Base-by-base conservation (phyloP, 768 basidiomycete species). In the Tulasnella calospora region DNA sequence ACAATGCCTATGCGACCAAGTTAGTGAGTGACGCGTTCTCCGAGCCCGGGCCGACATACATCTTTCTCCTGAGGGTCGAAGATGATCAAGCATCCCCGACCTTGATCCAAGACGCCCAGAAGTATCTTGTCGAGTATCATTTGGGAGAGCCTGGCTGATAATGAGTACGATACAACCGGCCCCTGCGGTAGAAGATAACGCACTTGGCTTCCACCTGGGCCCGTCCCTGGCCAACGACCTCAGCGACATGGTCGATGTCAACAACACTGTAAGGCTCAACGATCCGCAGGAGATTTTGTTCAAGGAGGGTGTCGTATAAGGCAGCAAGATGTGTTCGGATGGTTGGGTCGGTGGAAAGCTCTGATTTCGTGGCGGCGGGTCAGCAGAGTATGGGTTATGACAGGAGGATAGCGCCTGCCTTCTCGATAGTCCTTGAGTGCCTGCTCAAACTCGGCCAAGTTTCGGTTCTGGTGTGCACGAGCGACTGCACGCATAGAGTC, bases 41-140 rank as follows among this genome's bases (percentile, higher is more conserved):
- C 13, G 46, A n/a, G 36, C 13, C 41, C n/a, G 40, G 38, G 73
- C 47, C 69, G 74, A 88, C 93, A 78, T 82, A 95, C 95, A 85
- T 98, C 95, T 17, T 89, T 90, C 82, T 94, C 92, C 0, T 90
- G 90, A 83, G 94, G 88, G 78, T 98, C 94, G 80, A 93, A 98
- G n/a, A 99, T 90, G 73, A 98, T 86, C 72, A 98, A 85, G 82
- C 95, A 96, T 0, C 96, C 96, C 3, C 94, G 89, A 36, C 95
- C 95, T 83, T 99, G 97, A 83, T 99, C 97, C n/a, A 99, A 88
- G 0, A 99, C 96, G 7, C 97, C 97, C 80, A 94, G 89, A 80
- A 99, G 89, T 1, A 96, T 90, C 81, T 96, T 96, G 85, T 98
- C 97, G 47, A 98, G 86, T 80, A 99, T 99, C 97, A 99, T 99